Evolutionary conservation across 768 basidiomycete genomes (phyloP), one percentile per base, ranked within the genome.

Genomic region (Tephrocybe sp.): DNA sequence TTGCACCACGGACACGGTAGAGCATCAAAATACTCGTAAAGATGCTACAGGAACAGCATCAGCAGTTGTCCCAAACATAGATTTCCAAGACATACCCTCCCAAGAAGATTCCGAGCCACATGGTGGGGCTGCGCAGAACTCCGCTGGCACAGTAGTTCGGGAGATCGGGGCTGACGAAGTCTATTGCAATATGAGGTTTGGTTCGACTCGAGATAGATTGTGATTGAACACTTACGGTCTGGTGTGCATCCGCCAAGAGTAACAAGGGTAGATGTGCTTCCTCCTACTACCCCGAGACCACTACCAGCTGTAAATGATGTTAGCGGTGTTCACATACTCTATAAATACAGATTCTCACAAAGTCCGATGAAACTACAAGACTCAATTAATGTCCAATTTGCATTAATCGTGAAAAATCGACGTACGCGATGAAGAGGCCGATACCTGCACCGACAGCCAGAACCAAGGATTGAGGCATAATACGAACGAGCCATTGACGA

Each of bases 71-170:
- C 36, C 16, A 12, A 29, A 39, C 24, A 23, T 12, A 13, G 33
- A 8, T 24, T 11, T 22, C 13, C 41, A 24, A 45, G 11, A 60
- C 82, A 19, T 60, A 86, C 84, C 91, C 91, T 56, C 91, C 91
- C 5, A 83, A 70, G 64, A 91, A 89, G 48, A 93, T 79, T 29
- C 91, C 91, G n/a, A 93, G 68, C 91, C 91, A 94, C 72, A 89
- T 83, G 9, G 84, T 88, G 1, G 90, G 88, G 54, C 69, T 84
- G 31, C 78, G 83, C 22, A 94, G 69, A 3, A 89, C 84, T 33
- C 78, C 80, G 12, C 70, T 63, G 3, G 68, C 70, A 56, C 91
- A 94, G 67, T 79, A 90, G 44, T 75, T 59, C 4, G 80, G 73
- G 23, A 90, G 68, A 40, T 67, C 63, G 0, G 62, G 52, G 42